Conservation (phyloP, 306 rosid genomes). For the Geum urbanum region DNA sequence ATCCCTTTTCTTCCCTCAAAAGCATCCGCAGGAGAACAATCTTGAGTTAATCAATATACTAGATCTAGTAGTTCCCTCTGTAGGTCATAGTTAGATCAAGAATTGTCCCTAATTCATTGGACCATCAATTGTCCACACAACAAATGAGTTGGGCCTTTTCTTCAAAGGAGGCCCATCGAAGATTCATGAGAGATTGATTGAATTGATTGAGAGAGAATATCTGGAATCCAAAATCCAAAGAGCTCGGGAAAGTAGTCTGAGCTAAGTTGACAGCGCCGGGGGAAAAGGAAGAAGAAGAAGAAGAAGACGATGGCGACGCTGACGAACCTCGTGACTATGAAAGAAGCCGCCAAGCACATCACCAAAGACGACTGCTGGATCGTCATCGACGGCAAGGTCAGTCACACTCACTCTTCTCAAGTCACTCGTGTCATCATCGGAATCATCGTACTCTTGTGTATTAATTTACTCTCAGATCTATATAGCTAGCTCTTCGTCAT, state of each 20-base stretch:
- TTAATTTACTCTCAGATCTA: not conserved
- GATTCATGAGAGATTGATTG: not conserved
- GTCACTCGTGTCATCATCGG: not conserved
- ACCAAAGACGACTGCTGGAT: constrained; percentile 84
- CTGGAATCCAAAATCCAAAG: not conserved
- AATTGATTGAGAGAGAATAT: not conserved
- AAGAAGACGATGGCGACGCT: constrained; percentile 53
- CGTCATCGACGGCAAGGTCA: constrained; percentile 70
- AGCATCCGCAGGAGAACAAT: too few relatives aligned
- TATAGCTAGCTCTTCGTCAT: not conserved
- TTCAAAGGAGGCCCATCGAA: not conserved
- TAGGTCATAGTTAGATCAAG: too few relatives aligned
- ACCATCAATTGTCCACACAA: too few relatives aligned
- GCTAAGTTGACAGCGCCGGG: not conserved
- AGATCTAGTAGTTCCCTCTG: too few relatives aligned
- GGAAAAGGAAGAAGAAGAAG: not conserved
- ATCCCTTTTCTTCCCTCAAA: too few relatives aligned
- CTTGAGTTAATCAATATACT: too few relatives aligned
- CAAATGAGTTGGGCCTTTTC: not conserved
- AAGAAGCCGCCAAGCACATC: constrained; percentile 63
- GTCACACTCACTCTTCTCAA: not conserved
- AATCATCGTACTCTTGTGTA: not conserved
- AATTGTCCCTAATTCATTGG: too few relatives aligned
- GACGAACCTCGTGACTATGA: constrained; percentile 48
- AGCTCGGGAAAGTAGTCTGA: not conserved